A percentile compares a stretch with the other conserved stretches of the same genome.
Evolutionary conservation across 2,329 filamentous ascomycete species (phyloP).

Genomic region (Botrytis deweyae): DNA sequence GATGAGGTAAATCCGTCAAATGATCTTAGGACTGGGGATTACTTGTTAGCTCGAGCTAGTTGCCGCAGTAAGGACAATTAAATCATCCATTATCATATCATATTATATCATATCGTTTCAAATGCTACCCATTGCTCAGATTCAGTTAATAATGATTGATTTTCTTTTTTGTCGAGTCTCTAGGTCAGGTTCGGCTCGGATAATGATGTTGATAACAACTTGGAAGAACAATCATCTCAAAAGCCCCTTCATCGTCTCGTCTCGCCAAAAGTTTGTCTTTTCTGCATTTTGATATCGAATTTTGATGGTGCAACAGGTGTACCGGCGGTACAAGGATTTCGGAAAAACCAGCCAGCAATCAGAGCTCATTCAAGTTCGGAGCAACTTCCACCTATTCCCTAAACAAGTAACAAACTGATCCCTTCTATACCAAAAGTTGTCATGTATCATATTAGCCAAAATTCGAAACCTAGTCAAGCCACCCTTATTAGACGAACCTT

Average conservation of each 20-base stretch:
- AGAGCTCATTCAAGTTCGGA: not conserved
- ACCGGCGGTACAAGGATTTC: not conserved
- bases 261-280: slow-evolving; percentile 11
- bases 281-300: not conserved
- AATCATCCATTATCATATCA: not conserved
- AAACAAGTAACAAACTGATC: slow-evolving; percentile 4
- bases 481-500: not conserved
- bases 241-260: slow-evolving; percentile 11
- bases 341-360: not conserved
- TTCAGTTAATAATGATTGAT: not conserved
- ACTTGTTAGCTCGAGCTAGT: not conserved
- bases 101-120: not conserved
- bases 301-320: not conserved
- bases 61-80: slow-evolving; percentile 13
- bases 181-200: not conserved
- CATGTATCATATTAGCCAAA: slow-evolving; percentile 16
- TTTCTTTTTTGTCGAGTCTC: not conserved
- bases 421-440: slow-evolving; percentile 2
- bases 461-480: slow-evolving; percentile 15
- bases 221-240: not conserved
- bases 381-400: not conserved
- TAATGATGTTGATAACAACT: not conserved
- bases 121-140: not conserved
- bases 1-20: slow-evolving; percentile 15
- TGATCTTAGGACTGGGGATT: slow-evolving; percentile 5